Evolutionary conservation across 176 grass and related monocot genomes (phyloP), one percentile per base, ranked within the genome.

Genomic region (Themeda triandra): DNA sequence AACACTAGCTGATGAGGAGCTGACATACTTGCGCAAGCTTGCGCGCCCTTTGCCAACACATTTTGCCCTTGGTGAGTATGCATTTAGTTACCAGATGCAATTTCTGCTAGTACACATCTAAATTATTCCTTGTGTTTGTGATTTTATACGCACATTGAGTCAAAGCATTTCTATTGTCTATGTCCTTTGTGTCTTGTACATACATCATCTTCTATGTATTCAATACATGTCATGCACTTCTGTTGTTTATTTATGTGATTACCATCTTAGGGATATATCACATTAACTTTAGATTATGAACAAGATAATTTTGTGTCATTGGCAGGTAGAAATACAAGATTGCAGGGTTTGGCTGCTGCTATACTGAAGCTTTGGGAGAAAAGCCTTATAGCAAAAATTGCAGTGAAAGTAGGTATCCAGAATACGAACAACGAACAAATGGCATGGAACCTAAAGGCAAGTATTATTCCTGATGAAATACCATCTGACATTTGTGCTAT

Each of bases 361-460:
- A 95, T 98, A 82, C 84, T 94, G 79, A 94, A 94, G 80, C 87
- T 98, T 81, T 98, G 96, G 96, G 89, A 95, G 77, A 98, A 95
- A 67, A 92, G 88, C 77, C 87, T 93, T 66, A 83, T 96, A 84
- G 96, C 81, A 10, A 98, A 98, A 85, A 92, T 96, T 85, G 96
- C 96, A 60, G 83, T 98, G 77, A 98, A 98, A 95, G 88, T 98
- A 2, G 96, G 96, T 73, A 80, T 94, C 86, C 86, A 90, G 30
- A 86, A 94, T 86, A 96, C 93, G 0, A 85, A 89, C 70, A 78
- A 92, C 84, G 81, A 86, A 78, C 89, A 93, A 85, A 98, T 95
- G 91, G 82, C 96, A 63, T 92, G 84, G 81, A 92, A 95, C 62
- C 96, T 98, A 13, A 98, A 95, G 91, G 96, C 82, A 86, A 90